Base-by-base conservation (phyloP, 441 rosid species). In the Gossypium trilobum region DNA sequence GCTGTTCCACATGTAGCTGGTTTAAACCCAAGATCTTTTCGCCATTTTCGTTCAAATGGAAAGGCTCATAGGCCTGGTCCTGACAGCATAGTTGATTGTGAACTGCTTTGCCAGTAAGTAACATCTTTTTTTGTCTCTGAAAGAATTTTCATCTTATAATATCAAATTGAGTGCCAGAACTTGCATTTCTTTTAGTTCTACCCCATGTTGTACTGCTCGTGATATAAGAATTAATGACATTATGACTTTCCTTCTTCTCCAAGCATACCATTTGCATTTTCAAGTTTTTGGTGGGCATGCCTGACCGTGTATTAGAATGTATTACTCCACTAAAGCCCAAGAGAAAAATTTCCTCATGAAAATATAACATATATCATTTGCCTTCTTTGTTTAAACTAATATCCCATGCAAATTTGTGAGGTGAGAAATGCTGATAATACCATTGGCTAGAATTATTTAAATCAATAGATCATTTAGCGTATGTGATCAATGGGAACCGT, bases 1-100 rank as follows among this genome's bases (percentile, higher is more conserved):
- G 87, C 92, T 69, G 93, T 91, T 86, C 89, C 96, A 62, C 99
- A 95, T 81, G 91, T 86, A 20, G 98, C 97, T 51, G 99, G 99
- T 75, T 81, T 91, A 73, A 92, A 95, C 77, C 99, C 99, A 29
- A 87, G 83, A 80, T 85, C 99, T 77, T 95, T 92, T 82, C 95
- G 98, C 71, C 98, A 89, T 80, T 95, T 95, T 79, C 81, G 61
- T 29, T 79, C 98, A 11, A 79, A 84, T 63, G 97, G 99, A 75
- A 95, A 82, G 78, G 98, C 91, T 75, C 93, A 92, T 73, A 85
- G 91, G 75, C 89, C 97, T 75, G 99, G 99, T 48, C 99, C 98
- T 62, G 99, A 95, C 72, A 91, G 89, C 85, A 91, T 92, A 44
- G 93, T 95, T 73, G 99, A 95, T 75, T 88, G 96, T 50, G 99